A percentile compares a stretch with the other conserved stretches of the same genome.
phyloP scores from a whole-genome alignment of 1,284 basidiomycete species.

The Xerocomus amazonicus region DNA sequence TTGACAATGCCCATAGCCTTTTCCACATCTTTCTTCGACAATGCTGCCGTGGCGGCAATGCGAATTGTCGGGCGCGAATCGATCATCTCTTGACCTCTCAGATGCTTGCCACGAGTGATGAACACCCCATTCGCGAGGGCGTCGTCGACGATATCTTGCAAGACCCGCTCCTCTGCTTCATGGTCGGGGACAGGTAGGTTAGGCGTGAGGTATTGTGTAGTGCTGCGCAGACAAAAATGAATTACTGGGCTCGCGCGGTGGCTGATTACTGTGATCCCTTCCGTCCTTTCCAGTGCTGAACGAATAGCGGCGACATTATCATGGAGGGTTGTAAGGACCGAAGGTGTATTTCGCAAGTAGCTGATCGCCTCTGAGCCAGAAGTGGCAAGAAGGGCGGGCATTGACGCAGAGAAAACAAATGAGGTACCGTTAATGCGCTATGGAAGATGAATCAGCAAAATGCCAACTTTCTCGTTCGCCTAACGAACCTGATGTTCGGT shows the following conservation, averaged over 20 bases:
- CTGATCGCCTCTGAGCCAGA: constrained; percentile 83
- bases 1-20: constrained; percentile 80
- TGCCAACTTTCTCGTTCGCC: neutral
- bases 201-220: constrained; percentile 27
- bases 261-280: constrained; percentile 81
- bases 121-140: constrained; percentile 74
- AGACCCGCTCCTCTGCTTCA: constrained; percentile 68
- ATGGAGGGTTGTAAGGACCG: constrained; percentile 71
- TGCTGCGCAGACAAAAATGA: constrained; percentile 71
- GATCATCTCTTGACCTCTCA: constrained; percentile 79
- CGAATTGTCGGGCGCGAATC: constrained; percentile 86
- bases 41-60: constrained; percentile 72
- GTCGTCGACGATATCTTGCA: constrained; percentile 91
- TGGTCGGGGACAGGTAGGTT: constrained; percentile 45
- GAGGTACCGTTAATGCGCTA: constrained; percentile 96
- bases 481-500: constrained; percentile 78
- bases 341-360: constrained; percentile 71
- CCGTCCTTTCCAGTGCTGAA: constrained; percentile 73
- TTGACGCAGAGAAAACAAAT: constrained; percentile 94
- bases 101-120: constrained; percentile 76
- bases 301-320: constrained; percentile 81
- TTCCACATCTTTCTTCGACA: constrained; percentile 89
- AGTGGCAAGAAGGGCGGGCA: constrained; percentile 88
- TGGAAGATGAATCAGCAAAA: neutral
- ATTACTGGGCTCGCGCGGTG: constrained; percentile 85